Evolutionary conservation across 164 flowering plant genomes (phyloP).

Genomic region (Vitis labrusca): DNA sequence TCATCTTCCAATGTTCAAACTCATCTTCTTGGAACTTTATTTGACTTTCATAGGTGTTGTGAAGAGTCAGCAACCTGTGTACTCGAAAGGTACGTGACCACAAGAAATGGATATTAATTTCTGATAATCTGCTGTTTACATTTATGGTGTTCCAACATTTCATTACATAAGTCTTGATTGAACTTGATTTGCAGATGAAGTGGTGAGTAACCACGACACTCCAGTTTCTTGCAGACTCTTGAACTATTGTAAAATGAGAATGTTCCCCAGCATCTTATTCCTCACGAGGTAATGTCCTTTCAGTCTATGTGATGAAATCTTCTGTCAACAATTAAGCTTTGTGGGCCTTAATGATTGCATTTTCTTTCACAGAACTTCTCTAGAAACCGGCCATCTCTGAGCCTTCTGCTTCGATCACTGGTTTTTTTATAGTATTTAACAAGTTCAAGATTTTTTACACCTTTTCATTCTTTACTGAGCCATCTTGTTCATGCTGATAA

Average conservation of each 20-base stretch:
- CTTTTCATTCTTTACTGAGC: neutral
- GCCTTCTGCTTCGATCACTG: conserved; percentile 82
- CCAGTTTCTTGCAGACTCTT: conserved; percentile 50
- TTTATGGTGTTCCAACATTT: neutral
- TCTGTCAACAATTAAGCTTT: conserved; percentile 1
- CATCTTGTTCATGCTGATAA: too few species aligned
- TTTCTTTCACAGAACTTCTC: conserved; percentile 64
- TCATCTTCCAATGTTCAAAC: too few species aligned
- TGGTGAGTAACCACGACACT: conserved; percentile 82
- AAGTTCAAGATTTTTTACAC: conserved; percentile 42
- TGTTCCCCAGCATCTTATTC: conserved; percentile 71
- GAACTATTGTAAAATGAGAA: conserved; percentile 82
- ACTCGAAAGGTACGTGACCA: too few species aligned
- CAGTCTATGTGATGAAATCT: neutral
- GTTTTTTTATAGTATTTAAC: conserved; percentile 88
- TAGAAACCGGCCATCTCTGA: conserved; percentile 90
- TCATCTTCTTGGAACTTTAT: too few species aligned
- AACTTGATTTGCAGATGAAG: conserved; percentile 62
- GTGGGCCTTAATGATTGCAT: conserved; percentile 6
- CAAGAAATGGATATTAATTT: too few species aligned
- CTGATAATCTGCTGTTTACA: neutral
- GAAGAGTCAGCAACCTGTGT: too few species aligned
- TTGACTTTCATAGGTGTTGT: too few species aligned
- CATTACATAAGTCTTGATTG: conserved; percentile 3
- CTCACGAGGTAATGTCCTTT: conserved; percentile 71